These are phyloP conservation scores for Vitis hybrid DNA, from an alignment of 177 flowering plant species.

Conservation along the genomic window DNA sequence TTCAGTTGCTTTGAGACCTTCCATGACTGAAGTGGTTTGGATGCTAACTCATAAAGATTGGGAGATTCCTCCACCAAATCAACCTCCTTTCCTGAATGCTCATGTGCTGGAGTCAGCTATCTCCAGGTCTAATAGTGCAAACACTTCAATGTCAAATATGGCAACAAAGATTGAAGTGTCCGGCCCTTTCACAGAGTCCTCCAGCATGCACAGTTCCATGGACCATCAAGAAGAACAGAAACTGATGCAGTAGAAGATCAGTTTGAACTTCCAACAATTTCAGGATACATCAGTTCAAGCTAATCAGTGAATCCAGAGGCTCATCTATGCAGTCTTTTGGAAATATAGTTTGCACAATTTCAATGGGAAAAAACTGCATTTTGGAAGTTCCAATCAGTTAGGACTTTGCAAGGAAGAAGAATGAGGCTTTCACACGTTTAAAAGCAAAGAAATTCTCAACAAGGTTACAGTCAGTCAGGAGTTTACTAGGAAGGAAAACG, in stretches of 20 bases:
- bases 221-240: conserved; percentile 10
- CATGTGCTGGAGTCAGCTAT: conserved; percentile 22
- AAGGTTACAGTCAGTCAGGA: too few relatives aligned
- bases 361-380: background rate
- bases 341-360: background rate
- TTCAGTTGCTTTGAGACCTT: conserved; percentile 53
- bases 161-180: conserved; percentile 23
- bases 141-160: conserved; percentile 24
- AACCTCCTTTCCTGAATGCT: conserved; percentile 76
- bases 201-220: conserved; percentile 26
- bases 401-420: background rate
- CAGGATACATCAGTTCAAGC: background rate
- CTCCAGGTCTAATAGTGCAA: conserved; percentile 27
- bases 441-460: background rate
- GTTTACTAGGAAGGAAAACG: too few relatives aligned
- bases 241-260: conserved; percentile 1
- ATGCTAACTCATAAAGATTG: conserved; percentile 43
- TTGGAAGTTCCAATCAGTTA: background rate
- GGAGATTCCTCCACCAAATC: conserved; percentile 54
- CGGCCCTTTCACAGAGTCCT: conserved; percentile 35
- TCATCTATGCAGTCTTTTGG: background rate
- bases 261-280: background rate
- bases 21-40: conserved; percentile 62
- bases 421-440: background rate
- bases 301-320: background rate